Evolutionary conservation across 2,329 filamentous ascomycete species (phyloP).

Genomic region (Nothophaeocryptopus gaeumannii): DNA sequence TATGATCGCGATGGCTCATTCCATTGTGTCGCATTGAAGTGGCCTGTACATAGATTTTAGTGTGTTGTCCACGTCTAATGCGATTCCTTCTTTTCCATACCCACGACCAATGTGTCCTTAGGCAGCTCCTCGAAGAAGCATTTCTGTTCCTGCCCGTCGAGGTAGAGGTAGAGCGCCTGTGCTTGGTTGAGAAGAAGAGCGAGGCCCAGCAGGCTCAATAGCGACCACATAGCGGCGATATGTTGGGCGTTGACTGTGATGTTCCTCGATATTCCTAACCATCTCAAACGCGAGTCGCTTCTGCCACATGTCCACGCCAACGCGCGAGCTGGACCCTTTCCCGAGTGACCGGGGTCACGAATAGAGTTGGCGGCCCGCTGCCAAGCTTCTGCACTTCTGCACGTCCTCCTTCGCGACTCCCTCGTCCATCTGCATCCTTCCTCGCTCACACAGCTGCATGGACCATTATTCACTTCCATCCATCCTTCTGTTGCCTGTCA

Average conservation of each 20-base stretch:
- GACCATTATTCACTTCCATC: too few relatives aligned
- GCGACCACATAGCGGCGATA: slow-evolving; percentile 28
- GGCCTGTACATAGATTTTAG: slow-evolving; percentile 49
- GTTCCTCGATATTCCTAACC: not conserved
- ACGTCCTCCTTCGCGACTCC: too few relatives aligned
- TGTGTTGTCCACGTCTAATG: not conserved
- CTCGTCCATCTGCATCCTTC: too few relatives aligned
- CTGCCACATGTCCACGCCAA: too few relatives aligned
- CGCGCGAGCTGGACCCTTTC: too few relatives aligned
- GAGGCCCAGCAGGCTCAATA: slow-evolving; percentile 24
- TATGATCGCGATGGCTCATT: slow-evolving; percentile 68
- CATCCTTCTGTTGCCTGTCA: too few relatives aligned
- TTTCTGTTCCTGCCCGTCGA: slow-evolving; percentile 80
- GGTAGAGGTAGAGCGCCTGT: slow-evolving; percentile 91
- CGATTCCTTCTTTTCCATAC: slow-evolving; percentile 43
- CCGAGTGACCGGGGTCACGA: too few relatives aligned
- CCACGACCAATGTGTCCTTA: slow-evolving; percentile 94
- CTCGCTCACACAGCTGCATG: too few relatives aligned
- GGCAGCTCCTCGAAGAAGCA: slow-evolving; percentile 98
- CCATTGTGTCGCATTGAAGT: slow-evolving; percentile 84
- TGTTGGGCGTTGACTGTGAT: not conserved
- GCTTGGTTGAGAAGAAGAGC: slow-evolving; percentile 54
- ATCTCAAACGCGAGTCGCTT: too few relatives aligned
- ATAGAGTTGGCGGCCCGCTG: too few relatives aligned
- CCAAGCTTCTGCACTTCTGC: too few relatives aligned